phyloP scores from a whole-genome alignment of 208 protist species.

The Endotrypanum monterogeii region DNA sequence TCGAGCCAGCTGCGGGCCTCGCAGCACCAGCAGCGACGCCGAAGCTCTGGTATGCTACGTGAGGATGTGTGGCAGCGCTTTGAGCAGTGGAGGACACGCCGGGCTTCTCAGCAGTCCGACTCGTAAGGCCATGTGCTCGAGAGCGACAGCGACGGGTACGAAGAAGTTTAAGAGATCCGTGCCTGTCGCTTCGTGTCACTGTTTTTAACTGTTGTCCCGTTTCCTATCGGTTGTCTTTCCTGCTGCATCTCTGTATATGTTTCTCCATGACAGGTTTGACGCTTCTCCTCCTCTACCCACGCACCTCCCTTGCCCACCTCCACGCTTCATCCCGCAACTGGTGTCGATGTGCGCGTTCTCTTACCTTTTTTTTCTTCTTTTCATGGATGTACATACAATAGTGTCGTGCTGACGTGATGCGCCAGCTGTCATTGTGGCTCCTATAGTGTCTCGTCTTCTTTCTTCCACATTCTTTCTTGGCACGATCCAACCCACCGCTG shows the following conservation, averaged over 20 bases:
- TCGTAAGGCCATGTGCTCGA: neutral
- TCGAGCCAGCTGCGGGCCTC: slow-evolving; percentile 36
- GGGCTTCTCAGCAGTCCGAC: slow-evolving; percentile 10
- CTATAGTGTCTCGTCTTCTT: neutral
- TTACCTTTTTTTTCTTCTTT: neutral
- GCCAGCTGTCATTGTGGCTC: neutral
- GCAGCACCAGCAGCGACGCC: slow-evolving; percentile 15
- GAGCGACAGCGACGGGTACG: neutral
- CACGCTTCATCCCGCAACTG: neutral
- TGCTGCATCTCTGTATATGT: neutral
- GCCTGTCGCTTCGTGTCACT: neutral
- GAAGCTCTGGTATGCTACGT: slow-evolving; percentile 12
- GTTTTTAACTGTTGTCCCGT: neutral
- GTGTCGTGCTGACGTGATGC: neutral
- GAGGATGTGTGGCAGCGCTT: slow-evolving; percentile 63
- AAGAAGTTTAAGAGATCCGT: neutral
- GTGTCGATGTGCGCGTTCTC: neutral
- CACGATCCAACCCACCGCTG: no score
- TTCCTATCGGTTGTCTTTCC: no score
- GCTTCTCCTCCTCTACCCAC: slow-evolving; percentile 16
- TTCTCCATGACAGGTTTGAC: neutral
- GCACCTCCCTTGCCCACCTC: neutral
- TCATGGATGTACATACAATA: slow-evolving; percentile 5
- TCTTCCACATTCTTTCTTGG: neutral
- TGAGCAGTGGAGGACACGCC: slow-evolving; percentile 62